phyloP scores from a whole-genome alignment of 1,139 yeast species.

The Kurtzmaniella quercitrusa region DNA sequence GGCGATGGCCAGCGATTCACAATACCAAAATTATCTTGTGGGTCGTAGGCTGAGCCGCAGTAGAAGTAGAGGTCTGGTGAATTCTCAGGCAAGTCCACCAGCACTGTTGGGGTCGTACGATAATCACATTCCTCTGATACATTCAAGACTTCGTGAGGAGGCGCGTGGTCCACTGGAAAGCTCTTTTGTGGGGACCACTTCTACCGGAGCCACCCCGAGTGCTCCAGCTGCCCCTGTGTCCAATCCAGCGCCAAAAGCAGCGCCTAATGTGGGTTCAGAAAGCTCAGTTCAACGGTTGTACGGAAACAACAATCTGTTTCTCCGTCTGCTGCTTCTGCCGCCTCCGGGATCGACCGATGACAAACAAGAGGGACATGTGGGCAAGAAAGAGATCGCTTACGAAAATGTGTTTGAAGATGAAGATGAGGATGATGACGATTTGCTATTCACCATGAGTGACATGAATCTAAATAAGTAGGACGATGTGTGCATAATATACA shows the following conservation, averaged over 20 bases:
- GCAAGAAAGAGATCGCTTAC: slow-evolving; percentile 33
- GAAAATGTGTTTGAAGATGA: slow-evolving; percentile 56
- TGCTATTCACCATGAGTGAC: slow-evolving; percentile 87
- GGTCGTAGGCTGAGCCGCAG: not conserved
- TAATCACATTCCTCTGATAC: slow-evolving; percentile 37
- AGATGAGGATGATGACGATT: slow-evolving; percentile 72
- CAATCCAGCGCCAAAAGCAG: not conserved
- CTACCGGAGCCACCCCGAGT: not conserved
- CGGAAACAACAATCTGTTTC: slow-evolving; percentile 4
- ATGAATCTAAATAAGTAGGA: slow-evolving; percentile 50
- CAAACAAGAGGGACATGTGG: slow-evolving; percentile 23
- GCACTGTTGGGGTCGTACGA: slow-evolving; percentile 37
- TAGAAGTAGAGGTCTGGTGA: slow-evolving; percentile 2
- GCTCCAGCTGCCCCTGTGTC: not conserved
- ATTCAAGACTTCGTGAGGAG: slow-evolving; percentile 36
- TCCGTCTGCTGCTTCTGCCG: slow-evolving; percentile 2
- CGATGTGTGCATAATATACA: not conserved
- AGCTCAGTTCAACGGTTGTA: not conserved
- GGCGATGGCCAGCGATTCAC: slow-evolving; percentile 3
- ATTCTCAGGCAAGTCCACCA: slow-evolving; percentile 14
- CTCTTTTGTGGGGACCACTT: slow-evolving; percentile 8
- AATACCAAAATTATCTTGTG: slow-evolving; percentile 1
- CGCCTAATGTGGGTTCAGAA: not conserved
- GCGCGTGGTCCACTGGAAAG: not conserved
- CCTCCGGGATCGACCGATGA: not conserved